Base-by-base conservation (phyloP, 2,329 filamentous ascomycete species). In the Rutstroemia sydowiana region DNA sequence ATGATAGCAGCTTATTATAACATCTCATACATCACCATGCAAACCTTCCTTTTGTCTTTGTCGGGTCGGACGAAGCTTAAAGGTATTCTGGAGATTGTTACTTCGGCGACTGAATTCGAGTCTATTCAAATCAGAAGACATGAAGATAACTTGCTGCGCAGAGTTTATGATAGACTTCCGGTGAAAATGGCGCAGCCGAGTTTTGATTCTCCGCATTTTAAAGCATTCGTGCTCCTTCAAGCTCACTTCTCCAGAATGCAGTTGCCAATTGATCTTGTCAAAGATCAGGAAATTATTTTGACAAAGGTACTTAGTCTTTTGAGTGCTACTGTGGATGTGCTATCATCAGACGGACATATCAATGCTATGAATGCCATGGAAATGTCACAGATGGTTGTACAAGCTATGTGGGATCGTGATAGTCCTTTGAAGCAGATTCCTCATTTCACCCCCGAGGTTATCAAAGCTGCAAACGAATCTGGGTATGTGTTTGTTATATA, bases 1-100 rank as follows among this genome's bases (percentile, higher is more conserved):
- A 96, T 96, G 88, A 97, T 98, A 65, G 90, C 88, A 9, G 90
- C 93, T 1, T 97, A 98, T 76, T 98, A 98, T 78, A 97, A 96
- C 70, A 95, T 98, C 65, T 96, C 92, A 5, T 97, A 96, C 72
- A 88, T 95, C 68, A 98, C 93, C 2, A 98, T 98, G 91, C 92
- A 98, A 72, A 98, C 93, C 0, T 92, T 98, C 76, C 75, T 98
- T 47, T 76, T 98, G 51, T 98, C 93, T 13, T 78, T 98, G 43
- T 91, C 82, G 51, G 83, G 83, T 39, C 85, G 85, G 61, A 97
- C 91, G 3, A 97, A 95, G 74, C 81, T 98, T 59, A 98, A 98
- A 77, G 90, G 90, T 43, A 91, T 98, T 40, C 76, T 98, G 51
- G 93, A 98, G 70, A 97, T 98, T 62, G 84, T 97, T 55, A 96